These are phyloP conservation scores for Fusarium lyarnte DNA, from an alignment of 2,329 filamentous ascomycete species.

Conservation along the genomic window DNA sequence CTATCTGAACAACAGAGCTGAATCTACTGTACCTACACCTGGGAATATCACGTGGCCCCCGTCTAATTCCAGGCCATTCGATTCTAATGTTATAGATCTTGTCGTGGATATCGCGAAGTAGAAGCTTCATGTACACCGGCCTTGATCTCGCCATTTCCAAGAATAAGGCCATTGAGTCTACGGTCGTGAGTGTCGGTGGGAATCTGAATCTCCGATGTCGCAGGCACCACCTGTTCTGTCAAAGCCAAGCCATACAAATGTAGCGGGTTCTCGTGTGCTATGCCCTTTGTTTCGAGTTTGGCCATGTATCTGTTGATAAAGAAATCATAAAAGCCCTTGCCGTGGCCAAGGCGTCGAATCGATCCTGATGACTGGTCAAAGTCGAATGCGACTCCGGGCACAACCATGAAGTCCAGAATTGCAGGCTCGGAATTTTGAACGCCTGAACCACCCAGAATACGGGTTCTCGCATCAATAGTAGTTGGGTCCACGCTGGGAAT, in stretches of 20 bases:
- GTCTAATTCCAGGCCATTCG: background rate
- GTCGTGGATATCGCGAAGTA: conserved; percentile 51
- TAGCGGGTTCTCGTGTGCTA: conserved; percentile 51
- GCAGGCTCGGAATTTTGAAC: conserved; percentile 52
- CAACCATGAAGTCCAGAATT: conserved; percentile 83
- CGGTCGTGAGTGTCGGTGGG: conserved; percentile 82
- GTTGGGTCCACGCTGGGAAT: conserved; percentile 83
- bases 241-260: conserved; percentile 81
- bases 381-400: conserved; percentile 96
- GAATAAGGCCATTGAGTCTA: conserved; percentile 79
- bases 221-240: conserved; percentile 80
- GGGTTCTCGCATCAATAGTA: conserved; percentile 72
- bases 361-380: conserved; percentile 58
- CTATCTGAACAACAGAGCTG: background rate
- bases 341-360: conserved; percentile 86
- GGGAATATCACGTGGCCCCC: background rate
- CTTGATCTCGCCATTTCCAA: conserved; percentile 73
- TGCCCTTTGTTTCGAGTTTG: conserved; percentile 51
- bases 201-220: conserved; percentile 68
- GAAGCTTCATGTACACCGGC: conserved; percentile 41
- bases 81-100: conserved; percentile 9
- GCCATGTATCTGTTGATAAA: conserved; percentile 80
- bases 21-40: background rate
- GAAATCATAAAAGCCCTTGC: conserved; percentile 96
- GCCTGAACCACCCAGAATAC: conserved; percentile 74